Evolutionary conservation across 352 stramenopile species (phyloP).

Genomic region (Globisporangium uncinulatum): DNA sequence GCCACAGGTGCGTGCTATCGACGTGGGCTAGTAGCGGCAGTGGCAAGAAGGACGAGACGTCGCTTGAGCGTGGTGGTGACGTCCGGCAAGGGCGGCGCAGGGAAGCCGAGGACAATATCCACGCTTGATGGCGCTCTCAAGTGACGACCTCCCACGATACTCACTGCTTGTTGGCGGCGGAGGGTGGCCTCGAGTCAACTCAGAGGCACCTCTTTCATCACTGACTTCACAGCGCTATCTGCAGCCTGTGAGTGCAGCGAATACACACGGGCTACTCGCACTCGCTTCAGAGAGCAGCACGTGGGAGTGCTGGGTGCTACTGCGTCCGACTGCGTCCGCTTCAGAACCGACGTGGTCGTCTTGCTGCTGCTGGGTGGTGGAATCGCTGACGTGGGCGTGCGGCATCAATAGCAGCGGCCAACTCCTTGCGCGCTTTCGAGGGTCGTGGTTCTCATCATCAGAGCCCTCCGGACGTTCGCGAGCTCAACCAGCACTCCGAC

Average conservation of each 20-base stretch:
- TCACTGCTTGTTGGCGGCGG: conserved; percentile 20
- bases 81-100: too few relatives aligned
- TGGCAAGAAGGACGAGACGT: too few relatives aligned
- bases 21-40: too few relatives aligned
- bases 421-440: conserved; percentile 5
- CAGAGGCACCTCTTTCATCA: too few relatives aligned
- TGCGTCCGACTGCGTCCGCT: conserved; percentile 6
- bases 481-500: not conserved
- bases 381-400: conserved; percentile 21
- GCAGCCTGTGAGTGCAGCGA: not conserved
- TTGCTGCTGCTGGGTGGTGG: conserved; percentile 23
- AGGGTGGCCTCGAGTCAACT: not conserved
- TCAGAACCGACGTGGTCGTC: too few relatives aligned
- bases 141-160: conserved; percentile 31
- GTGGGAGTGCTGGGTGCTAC: conserved; percentile 32
- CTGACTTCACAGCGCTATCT: conserved; percentile 2
- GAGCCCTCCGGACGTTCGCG: not conserved
- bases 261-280: conserved; percentile 6
- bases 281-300: conserved; percentile 8
- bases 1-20: too few relatives aligned
- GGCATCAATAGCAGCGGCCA: conserved; percentile 12
- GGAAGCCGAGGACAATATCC: not conserved
- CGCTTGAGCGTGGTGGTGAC: too few relatives aligned
- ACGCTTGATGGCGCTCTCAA: conserved; percentile 24
- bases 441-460: not conserved